Conservation (phyloP, 73 alveolate genomes). For the Paramecium sexaurelia region DNA sequence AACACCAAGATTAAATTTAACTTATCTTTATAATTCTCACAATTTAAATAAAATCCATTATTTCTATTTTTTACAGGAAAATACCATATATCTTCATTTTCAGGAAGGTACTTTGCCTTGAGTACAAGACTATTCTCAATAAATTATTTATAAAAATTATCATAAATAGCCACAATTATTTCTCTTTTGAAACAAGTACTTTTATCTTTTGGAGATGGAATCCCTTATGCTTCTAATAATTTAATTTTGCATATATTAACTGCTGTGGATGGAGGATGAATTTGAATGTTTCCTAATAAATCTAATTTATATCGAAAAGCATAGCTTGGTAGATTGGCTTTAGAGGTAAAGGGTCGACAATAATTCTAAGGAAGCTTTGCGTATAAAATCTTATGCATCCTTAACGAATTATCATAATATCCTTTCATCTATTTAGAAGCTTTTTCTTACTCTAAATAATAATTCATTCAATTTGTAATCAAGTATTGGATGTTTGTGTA, state of each 20-base stretch:
- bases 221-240: background rate
- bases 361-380: conserved; percentile 6
- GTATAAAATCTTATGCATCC: background rate
- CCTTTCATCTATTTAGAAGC: conserved; percentile 20
- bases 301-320: conserved; percentile 1
- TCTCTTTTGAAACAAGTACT: conserved; percentile 8
- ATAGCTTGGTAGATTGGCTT: background rate
- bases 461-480: conserved; percentile 27
- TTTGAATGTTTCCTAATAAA: background rate
- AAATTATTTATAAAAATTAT: conserved; percentile 34
- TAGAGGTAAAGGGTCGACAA: background rate
- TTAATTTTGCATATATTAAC: background rate
- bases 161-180: conserved; percentile 21
- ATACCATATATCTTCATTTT: background rate
- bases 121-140: background rate
- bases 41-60: conserved; percentile 8
- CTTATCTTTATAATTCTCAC: background rate
- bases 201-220: background rate
- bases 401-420: conserved; percentile 12
- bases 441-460: conserved; percentile 11
- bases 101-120: background rate
- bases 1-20: background rate
- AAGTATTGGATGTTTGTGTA: background rate
- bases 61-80: background rate
- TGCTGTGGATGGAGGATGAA: background rate